phyloP scores from a whole-genome alignment of 352 stramenopile species.

The Phytophthora ohioensis region DNA sequence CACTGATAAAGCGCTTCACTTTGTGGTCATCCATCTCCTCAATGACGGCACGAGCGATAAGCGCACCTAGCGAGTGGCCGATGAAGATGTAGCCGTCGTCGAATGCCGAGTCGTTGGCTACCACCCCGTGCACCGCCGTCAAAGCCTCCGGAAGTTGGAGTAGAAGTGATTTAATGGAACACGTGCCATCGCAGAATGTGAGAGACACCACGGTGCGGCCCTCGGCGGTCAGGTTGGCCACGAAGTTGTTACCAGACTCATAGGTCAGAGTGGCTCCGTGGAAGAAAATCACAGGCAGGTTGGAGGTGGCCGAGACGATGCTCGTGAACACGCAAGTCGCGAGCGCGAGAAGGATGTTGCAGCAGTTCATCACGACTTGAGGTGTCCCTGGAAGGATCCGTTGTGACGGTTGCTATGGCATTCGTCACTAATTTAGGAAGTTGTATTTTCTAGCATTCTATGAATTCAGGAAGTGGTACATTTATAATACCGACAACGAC shows the following conservation, averaged over 20 bases:
- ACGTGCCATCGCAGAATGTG: slow-evolving; percentile 38
- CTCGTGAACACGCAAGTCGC: neutral
- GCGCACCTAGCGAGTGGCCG: slow-evolving; percentile 46
- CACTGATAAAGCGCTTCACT: slow-evolving; percentile 46
- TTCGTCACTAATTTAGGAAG: neutral
- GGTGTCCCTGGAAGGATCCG: neutral
- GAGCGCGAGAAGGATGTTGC: neutral
- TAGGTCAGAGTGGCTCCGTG: slow-evolving; percentile 36
- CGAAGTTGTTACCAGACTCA: slow-evolving; percentile 24
- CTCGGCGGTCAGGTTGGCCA: slow-evolving; percentile 41
- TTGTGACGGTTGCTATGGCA: neutral
- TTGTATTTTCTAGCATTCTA: no score
- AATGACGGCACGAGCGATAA: slow-evolving; percentile 46
- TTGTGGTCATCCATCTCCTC: slow-evolving; percentile 63
- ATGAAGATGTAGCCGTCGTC: slow-evolving; percentile 55
- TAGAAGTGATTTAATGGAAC: slow-evolving; percentile 36
- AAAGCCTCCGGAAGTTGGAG: slow-evolving; percentile 47
- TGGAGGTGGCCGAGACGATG: neutral
- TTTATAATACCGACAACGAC: no score
- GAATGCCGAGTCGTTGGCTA: slow-evolving; percentile 32
- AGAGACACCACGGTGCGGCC: slow-evolving; percentile 43
- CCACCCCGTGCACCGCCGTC: slow-evolving; percentile 34
- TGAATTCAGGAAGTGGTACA: no score
- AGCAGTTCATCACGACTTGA: neutral
- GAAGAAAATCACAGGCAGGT: slow-evolving; percentile 56